These are phyloP conservation scores for Wallacemonas sp. DNA, from an alignment of 208 protist species.

Conservation along the genomic window DNA sequence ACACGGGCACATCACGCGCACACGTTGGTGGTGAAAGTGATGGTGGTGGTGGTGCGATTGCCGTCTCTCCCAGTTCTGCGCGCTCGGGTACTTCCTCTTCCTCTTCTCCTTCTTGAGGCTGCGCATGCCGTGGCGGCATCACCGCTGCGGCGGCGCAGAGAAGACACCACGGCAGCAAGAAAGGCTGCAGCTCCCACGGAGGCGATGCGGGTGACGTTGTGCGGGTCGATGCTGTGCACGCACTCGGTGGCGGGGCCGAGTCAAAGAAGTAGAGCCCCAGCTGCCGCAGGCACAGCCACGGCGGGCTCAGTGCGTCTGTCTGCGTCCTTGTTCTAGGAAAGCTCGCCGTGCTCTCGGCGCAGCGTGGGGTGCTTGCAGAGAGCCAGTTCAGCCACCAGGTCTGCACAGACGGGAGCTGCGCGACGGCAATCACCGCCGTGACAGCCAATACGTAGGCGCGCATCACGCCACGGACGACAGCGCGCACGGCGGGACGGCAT, in stretches of 20 bases:
- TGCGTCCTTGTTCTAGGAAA: neutral
- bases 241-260: neutral
- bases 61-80: too few relatives aligned
- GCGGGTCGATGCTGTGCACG: neutral
- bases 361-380: neutral
- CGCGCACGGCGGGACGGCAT: neutral
- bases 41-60: too few relatives aligned
- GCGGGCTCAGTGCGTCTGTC: neutral
- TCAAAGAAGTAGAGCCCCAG: slow-evolving; percentile 1
- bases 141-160: neutral
- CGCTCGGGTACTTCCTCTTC: too few relatives aligned
- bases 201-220: neutral
- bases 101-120: too few relatives aligned
- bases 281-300: neutral
- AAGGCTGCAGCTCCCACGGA: slow-evolving; percentile 1
- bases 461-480: neutral
- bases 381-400: neutral
- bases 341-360: neutral
- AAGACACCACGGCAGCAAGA: slow-evolving; percentile 5
- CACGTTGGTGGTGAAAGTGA: too few relatives aligned
- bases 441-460: neutral
- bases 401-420: slow-evolving; percentile 4
- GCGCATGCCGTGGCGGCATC: too few relatives aligned
- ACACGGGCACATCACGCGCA: neutral
- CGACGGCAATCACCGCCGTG: neutral